Evolutionary conservation across 768 basidiomycete species (phyloP), one percentile per base, ranked within the genome.

Genomic region (Leccinum aurantiacum): DNA sequence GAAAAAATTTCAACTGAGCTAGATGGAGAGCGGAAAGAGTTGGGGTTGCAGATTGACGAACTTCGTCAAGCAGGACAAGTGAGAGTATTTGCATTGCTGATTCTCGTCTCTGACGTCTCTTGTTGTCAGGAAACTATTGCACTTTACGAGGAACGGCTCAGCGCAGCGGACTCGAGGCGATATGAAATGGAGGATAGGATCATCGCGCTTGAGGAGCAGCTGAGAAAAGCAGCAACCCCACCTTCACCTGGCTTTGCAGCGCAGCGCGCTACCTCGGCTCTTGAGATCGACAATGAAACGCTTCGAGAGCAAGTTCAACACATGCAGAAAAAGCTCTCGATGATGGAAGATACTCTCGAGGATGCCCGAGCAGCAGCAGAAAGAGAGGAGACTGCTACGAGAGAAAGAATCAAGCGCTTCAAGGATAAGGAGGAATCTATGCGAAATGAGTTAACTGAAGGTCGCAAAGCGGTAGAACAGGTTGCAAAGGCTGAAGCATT

Each of bases 221-320:
- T 76, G 8, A 69, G 73, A 60, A 71, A 71, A 24, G 63, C 65
- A 14, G 60, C 71, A 13, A 66, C 62, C 53, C 72, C 75, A 25
- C 67, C 69, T 17, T 75, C 79, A 52, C 71, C 80, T 37, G 60
- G 70, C 38, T 69, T 76, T 4, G 63, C 69, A 9, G 71, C 77
- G 2, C 75, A 74, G 7, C 76, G 78, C 27, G 78, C 83, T 4
- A 75, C 84, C 5, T 87, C 92, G 9, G 95, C 95, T 0, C 83
- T 87, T 3, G 86, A 93, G 69, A 98, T 99, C 63, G 95, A 99
- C 74, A 98, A 98, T 67, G 95, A 98, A 72, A 88, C 85, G 14
- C 83, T 98, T 13, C 86, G 83, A 15, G 95, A 95, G 29, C 95
- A 99, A 71, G 82, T 93, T n/a, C 83, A 85, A 44, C 92, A 98